These are phyloP conservation scores for Yamadazyma epiphylla DNA, from an alignment of 1,139 yeast genomes.

Conservation along the genomic window DNA sequence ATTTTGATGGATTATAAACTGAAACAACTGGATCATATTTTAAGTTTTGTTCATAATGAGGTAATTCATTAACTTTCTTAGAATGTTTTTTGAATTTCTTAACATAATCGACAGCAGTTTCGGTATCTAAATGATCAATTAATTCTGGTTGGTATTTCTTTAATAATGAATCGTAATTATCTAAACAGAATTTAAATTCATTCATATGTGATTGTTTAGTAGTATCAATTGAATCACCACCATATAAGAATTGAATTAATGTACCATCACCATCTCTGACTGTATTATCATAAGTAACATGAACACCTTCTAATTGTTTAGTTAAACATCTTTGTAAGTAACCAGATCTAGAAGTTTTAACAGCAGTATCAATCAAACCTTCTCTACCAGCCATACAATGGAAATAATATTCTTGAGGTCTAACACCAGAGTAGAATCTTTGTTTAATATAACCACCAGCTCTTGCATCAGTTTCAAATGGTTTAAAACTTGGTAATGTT, in stretches of 20 bases:
- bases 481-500: constrained; percentile 93
- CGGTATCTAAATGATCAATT: constrained; percentile 62
- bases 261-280: constrained; percentile 96
- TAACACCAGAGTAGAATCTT: constrained; percentile 95
- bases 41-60: constrained; percentile 58
- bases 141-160: constrained; percentile 81
- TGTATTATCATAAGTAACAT: constrained; percentile 88
- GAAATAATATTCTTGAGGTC: constrained; percentile 99
- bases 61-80: constrained; percentile 60
- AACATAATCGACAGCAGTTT: constrained; percentile 70
- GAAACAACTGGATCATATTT: constrained; percentile 91
- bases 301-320: constrained; percentile 97
- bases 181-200: constrained; percentile 89
- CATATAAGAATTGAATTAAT: constrained; percentile 90
- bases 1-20: constrained; percentile 81
- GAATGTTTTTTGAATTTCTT: constrained; percentile 77
- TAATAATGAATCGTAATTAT: constrained; percentile 83
- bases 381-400: constrained; percentile 99
- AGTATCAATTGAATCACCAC: constrained; percentile 95
- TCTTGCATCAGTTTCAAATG: constrained; percentile 94
- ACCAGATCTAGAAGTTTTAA: constrained; percentile 97
- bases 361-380: constrained; percentile 99
- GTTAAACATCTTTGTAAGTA: constrained; percentile 98
- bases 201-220: constrained; percentile 93
- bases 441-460: constrained; percentile 99